Base-by-base conservation (phyloP, 371 early-diverging fungal genomes). In the Syncephalis fuscata region DNA sequence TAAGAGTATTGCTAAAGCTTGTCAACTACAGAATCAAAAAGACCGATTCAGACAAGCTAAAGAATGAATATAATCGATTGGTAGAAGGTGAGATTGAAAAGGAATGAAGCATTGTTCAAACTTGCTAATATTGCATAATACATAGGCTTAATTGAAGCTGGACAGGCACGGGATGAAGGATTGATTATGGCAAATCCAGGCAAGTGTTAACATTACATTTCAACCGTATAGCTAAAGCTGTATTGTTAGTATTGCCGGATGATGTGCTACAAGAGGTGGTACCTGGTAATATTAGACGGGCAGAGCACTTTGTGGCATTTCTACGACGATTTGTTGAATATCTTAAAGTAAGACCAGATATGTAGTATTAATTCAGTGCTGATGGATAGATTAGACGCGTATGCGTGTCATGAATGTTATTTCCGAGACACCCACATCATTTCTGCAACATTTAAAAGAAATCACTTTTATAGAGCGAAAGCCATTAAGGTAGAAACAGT, bases 241-340 rank as follows among this genome's bases (percentile, higher is more conserved):
- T 32, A 4, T 32, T 32, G 11, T 11, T 11, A 66, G 86, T 87
- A 0, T 58, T 98, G 9, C 96, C 98, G 0, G 90, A 92, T 54
- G 92, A 94, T 59, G 60, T 98, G 15, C 59, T 96, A 48, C 65
- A 76, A 26, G 98, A 98, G 57, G 89, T 91, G 0, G 82, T 98
- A 1, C 99, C 99, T 1, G 99, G 99, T 14, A 98, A 93, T 61
- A 91, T 99, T 48, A 76, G 99, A 52, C 72, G 86, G 45, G 92
- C 98, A 2, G 92, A 92, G 52, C 99, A 99, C 64, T 98, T 99
- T 71, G 88, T 99, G 5, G 85, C 90, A 0, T 93, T 98, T 58
- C 59, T 99, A 49, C 76, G 92, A 57, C 72, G 99, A 41, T 91
- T 99, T 55, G 77, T 98, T 51, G 99, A 99, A 66, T 99, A 98